Percentiles rank a stretch among this genome's conserved stretches.
phyloP scores from a whole-genome alignment of 805 yeast genomes.

The Peterozyma toletana region DNA sequence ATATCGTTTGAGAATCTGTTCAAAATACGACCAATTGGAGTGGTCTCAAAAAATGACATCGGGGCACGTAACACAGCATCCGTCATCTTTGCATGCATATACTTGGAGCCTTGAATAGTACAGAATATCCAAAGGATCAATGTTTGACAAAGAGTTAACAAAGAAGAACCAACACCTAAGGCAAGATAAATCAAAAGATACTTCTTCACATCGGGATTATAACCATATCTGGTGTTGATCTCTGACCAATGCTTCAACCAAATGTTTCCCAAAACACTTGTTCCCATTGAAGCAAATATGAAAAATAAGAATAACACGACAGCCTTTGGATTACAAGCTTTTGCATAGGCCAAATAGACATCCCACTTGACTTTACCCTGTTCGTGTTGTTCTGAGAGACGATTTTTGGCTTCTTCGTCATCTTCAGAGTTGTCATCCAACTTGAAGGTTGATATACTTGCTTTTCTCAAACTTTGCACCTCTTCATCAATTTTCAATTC shows the following conservation, averaged over 20 bases:
- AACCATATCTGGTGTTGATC: slow-evolving; percentile 59
- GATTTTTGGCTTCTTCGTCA: slow-evolving; percentile 29
- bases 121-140: slow-evolving; percentile 63
- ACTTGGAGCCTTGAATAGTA: slow-evolving; percentile 39
- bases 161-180: slow-evolving; percentile 64
- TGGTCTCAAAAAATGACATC: slow-evolving; percentile 81
- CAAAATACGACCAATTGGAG: slow-evolving; percentile 77
- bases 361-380: slow-evolving; percentile 91
- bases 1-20: slow-evolving; percentile 79
- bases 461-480: slow-evolving; percentile 45
- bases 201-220: slow-evolving; percentile 63
- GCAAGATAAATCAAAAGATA: slow-evolving; percentile 72
- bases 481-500: slow-evolving; percentile 23
- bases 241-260: slow-evolving; percentile 79
- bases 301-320: slow-evolving; percentile 52
- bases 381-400: slow-evolving; percentile 67
- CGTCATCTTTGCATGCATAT: slow-evolving; percentile 44
- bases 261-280: slow-evolving; percentile 41
- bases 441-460: slow-evolving; percentile 47
- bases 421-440: slow-evolving; percentile 30
- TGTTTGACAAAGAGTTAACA: slow-evolving; percentile 56
- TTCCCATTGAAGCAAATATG: slow-evolving; percentile 46
- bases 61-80: slow-evolving; percentile 62
- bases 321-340: slow-evolving; percentile 71
- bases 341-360: slow-evolving; percentile 76